Percentiles rank a stretch among this genome's conserved stretches.
Evolutionary conservation across 257 asterid genomes (phyloP).

Genomic region (Cordia subcordata): DNA sequence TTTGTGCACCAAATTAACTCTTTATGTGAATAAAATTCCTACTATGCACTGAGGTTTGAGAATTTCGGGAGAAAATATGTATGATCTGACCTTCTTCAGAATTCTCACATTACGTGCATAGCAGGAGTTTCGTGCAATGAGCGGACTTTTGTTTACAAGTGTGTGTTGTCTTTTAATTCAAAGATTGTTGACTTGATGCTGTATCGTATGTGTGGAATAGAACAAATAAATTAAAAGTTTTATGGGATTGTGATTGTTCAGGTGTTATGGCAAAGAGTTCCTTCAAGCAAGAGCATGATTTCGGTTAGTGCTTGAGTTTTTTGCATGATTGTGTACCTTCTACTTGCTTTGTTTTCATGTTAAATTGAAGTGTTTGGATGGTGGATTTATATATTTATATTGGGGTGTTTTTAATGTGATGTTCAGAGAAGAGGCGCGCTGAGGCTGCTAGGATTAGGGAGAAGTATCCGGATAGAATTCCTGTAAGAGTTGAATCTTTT

Average conservation of each 20-base stretch:
- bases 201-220: background rate
- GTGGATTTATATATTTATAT: background rate
- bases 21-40: too few relatives aligned
- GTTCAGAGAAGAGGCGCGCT: conserved; percentile 54
- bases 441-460: conserved; percentile 73
- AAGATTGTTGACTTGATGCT: background rate
- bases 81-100: too few relatives aligned
- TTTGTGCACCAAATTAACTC: too few relatives aligned
- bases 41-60: too few relatives aligned
- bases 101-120: too few relatives aligned
- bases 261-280: conserved; percentile 51
- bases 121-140: background rate
- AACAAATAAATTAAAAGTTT: conserved; percentile 1
- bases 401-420: background rate
- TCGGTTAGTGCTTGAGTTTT: conserved; percentile 31
- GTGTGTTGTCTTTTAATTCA: too few relatives aligned
- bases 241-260: conserved; percentile 12
- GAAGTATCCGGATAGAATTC: conserved; percentile 66
- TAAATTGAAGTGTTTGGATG: background rate
- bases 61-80: too few relatives aligned
- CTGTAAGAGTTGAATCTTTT: conserved; percentile 37
- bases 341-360: too few relatives aligned
- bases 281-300: conserved; percentile 63
- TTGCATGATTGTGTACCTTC: background rate
- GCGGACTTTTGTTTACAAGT: too few relatives aligned